Percentiles rank a stretch among this genome's conserved stretches.
phyloP scores from a whole-genome alignment of 2,329 filamentous ascomycete genomes.

The Elsinoe perseae region DNA sequence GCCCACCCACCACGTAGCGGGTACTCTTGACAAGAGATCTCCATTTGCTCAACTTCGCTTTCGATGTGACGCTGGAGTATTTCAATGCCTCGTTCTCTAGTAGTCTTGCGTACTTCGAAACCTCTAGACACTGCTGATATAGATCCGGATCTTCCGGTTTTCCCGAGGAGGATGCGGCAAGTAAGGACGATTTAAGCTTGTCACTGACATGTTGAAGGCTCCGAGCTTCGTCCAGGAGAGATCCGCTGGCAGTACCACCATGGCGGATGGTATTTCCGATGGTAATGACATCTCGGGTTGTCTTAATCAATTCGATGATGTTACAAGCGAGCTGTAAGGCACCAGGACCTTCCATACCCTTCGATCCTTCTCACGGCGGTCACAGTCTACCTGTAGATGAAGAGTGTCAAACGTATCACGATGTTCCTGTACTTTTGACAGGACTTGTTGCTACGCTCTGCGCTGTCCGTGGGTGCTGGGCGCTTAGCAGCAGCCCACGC shows the following conservation, averaged over 20 bases:
- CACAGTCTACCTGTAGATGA: no score
- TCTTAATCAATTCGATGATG: neutral
- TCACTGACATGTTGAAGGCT: neutral
- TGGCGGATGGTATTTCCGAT: neutral
- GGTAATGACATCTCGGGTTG: neutral
- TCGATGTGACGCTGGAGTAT: neutral
- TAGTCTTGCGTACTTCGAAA: neutral
- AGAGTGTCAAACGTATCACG: no score
- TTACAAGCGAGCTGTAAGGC: neutral
- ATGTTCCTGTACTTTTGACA: neutral
- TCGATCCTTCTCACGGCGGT: no score
- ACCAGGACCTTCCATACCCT: neutral
- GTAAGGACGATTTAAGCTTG: neutral
- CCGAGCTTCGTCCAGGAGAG: neutral
- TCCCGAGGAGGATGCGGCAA: neutral
- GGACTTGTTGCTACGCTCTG: neutral
- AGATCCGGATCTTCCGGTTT: neutral
- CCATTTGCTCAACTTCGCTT: neutral
- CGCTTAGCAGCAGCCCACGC: neutral
- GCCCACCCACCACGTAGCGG: neutral
- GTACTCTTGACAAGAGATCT: neutral
- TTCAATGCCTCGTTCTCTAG: neutral
- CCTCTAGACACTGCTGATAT: neutral
- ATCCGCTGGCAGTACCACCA: neutral
- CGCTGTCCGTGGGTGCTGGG: neutral